These are phyloP conservation scores for Oryza nivara DNA, from an alignment of 176 grass and related monocot genomes.

Conservation along the genomic window DNA sequence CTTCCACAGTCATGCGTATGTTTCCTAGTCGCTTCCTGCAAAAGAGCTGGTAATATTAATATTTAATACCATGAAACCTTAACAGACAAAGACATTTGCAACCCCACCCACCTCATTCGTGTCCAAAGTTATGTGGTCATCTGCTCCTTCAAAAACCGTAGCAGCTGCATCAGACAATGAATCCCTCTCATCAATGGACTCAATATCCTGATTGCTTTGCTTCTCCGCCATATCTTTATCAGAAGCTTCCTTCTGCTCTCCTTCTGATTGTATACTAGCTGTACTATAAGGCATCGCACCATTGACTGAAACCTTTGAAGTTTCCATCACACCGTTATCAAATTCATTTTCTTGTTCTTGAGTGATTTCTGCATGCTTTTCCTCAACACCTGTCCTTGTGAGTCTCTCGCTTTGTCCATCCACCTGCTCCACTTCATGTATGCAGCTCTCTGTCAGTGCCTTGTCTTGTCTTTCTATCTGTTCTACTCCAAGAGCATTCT, in stretches of 20 bases:
- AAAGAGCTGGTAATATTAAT: conserved; percentile 33
- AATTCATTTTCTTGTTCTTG: conserved; percentile 7
- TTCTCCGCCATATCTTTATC: neutral
- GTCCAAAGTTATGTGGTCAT: conserved; percentile 34
- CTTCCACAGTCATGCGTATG: conserved; percentile 11
- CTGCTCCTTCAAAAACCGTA: conserved; percentile 22
- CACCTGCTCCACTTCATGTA: neutral
- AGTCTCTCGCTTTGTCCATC: conserved; percentile 18
- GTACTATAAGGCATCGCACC: conserved; percentile 20
- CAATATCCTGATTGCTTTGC: conserved; percentile 32
- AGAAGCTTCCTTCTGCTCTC: conserved; percentile 21
- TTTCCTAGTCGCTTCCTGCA: conserved; percentile 26
- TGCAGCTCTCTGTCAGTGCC: neutral
- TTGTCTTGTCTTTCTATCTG: conserved; percentile 19
- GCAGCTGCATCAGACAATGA: conserved; percentile 30
- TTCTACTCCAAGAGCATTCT: conserved; percentile 39
- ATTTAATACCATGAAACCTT: conserved; percentile 30
- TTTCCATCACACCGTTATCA: conserved; percentile 24
- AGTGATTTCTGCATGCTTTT: conserved; percentile 28
- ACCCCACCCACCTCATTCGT: conserved; percentile 38
- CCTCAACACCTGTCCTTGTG: neutral
- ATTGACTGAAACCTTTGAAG: conserved; percentile 31
- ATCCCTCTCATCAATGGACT: conserved; percentile 30
- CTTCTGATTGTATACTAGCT: conserved; percentile 34
- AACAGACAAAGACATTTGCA: conserved; percentile 39